Base-by-base conservation (phyloP, 2,329 filamentous ascomycete genomes). In the Leptographium lundbergii region DNA sequence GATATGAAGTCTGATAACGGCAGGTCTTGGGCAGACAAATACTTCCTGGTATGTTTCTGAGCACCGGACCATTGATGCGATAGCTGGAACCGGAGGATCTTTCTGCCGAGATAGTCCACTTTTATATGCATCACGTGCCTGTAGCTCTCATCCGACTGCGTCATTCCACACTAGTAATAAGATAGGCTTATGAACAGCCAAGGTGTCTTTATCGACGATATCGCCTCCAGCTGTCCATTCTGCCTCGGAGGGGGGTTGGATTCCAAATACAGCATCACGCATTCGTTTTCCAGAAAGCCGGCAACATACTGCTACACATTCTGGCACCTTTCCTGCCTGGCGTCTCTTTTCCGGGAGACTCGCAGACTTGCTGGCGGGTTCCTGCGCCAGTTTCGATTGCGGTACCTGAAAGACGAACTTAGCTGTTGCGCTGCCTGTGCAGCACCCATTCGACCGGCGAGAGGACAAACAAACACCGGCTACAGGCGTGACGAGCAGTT, bases 121-220 rank as follows among this genome's bases (percentile, higher is more conserved):
- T 34, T 52, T 32, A 17, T 13, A 13, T 2, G 10, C 32, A 27
- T 59, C 58, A 59, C 58, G 58, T 59, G 58, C 24, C 2, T 4
- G 5, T 24, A 45, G 48, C 47, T 48, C n/a, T 13, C 13, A 29
- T 36, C 50, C 34, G 19, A n/a, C 42, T 52, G 58, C 58, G 58
- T 59, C 58, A 59, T 59, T 36, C 58, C 36, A 34, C 34, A 14
- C 34, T 3, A 5, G 36, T 32, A 36, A 36, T 39, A 39, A 39
- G 36, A 39, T 9, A 39, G 13, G 36, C 32, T 34, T 39, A 39
- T 39, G 36, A 48, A 32, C 48, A 50, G 57, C 57, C 57, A 59
- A 59, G 36, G 57, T 56, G 54, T 34, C 58, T 57, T 59, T 48
- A 59, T 56, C 39, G 24, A 34, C 54, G 34, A 42, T 24, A 24